Evolutionary conservation across 2,329 filamentous ascomycete genomes (phyloP), one percentile per base, ranked within the genome.

Genomic region (Zymoseptoria passerinii): DNA sequence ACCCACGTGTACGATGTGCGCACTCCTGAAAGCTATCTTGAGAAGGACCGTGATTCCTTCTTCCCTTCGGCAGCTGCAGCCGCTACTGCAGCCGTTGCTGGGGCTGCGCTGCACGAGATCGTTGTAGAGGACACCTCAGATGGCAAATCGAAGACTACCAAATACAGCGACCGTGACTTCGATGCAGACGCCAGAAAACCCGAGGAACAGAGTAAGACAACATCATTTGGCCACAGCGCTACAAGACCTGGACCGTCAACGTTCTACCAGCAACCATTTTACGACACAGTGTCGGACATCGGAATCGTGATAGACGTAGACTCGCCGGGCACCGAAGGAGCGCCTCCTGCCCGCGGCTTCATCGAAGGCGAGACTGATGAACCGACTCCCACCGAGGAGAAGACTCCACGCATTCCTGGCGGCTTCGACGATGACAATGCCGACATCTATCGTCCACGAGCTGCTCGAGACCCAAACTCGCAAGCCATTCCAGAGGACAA

Each of bases 391-490:
- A 62, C 73, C 9, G 78, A 75, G 61, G 76, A 78, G n/a, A 74
- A 75, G 54, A 65, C 68, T 19, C 68, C 77, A 50, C 78, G 82
- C 58, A 82, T 87, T 71, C 85, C 86, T 23, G 87, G 86, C 19
- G 75, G 80, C 8, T 91, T 88, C 61, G 69, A 69, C 20, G 71
- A 77, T 49, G 75, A 66, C 8, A 48, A 58, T 35, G 58, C 28
- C 20, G 55, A 60, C 40, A 60, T 57, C 27, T 58, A 64, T 50
- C 29, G 56, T 35, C 55, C 61, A 13, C 20, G 52, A 13, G 40
- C 19, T 18, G 48, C 56, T 35, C 29, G 29, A 8, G 55, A 53
- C 9, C 20, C 54, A 13, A 28, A 53, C n/a, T 44, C 35, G 35
- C 35, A 44, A 44, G n/a, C 23, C 35, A n/a, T 44, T 44, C 16